Base-by-base conservation (phyloP, 352 stramenopile genomes). In the Pythium aquatile region DNA sequence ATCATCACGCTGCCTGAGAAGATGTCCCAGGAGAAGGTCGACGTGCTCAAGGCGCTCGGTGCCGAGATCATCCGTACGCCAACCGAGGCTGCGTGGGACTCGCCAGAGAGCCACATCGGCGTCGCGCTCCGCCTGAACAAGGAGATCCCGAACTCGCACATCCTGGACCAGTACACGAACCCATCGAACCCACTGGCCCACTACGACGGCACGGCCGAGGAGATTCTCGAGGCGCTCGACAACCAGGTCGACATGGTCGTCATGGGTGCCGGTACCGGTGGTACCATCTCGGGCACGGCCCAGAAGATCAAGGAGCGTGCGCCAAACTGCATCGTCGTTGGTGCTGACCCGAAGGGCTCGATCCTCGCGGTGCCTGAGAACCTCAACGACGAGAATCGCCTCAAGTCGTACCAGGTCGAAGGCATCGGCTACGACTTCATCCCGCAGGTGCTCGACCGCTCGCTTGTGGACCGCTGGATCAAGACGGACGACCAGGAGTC, bases 401-500 rank as follows among this genome's bases (percentile, higher is more conserved):
- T 98, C 14, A 77, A 94, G 65, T 65, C 89, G 8, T 98, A 98
- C 77, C 78, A 98, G 70, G 94, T 99, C 11, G 96, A 99, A 68
- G 96, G 96, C 32, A 99, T 98, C 61, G 95, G 96, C 39, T 99
- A 99, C 75, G 96, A 99, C 69, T 99, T 99, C 72, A 98, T 99
- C 55, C 96, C 96, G 3, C 77, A 93, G 11, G 96, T 99, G 32
- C 83, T 98, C 32, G 88, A 99, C 81, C 87, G 96, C 48, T 79
- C 75, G n/a, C 72, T 98, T 10, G 82, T 98, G 17, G 94, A 99
- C 77, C 47, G 73, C 32, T 99, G 96, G 96, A 80, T 97, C 63
- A 99, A 99, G 82, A 94, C 87, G 14, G 87, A 90, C 44, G 94
- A 98, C 71, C 79, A 91, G 63, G 96, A 98, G 53, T 97, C 83